phyloP scores from a whole-genome alignment of 768 basidiomycete genomes.

The Clitopilus passeckerianus region DNA sequence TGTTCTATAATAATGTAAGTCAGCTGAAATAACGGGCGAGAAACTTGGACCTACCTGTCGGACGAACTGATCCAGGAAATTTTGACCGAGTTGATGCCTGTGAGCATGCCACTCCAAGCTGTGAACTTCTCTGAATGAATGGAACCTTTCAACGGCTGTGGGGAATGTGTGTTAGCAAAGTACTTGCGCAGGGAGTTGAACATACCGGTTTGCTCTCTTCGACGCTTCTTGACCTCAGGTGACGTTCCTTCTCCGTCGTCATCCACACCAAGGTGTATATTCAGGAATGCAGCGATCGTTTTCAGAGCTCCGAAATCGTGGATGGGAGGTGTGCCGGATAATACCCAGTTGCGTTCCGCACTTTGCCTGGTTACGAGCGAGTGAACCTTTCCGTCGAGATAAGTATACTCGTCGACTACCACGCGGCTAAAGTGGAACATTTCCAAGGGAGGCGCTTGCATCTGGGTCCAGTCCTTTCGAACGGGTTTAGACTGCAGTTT shows the following conservation, averaged over 20 bases:
- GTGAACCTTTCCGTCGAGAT: constrained; percentile 76
- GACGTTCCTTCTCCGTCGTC: constrained; percentile 83
- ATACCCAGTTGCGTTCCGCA: constrained; percentile 84
- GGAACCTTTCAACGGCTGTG: constrained; percentile 85
- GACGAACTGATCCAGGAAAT: constrained; percentile 76
- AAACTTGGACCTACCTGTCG: constrained; percentile 59
- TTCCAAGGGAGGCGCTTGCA: constrained; percentile 82
- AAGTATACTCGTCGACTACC: constrained; percentile 94
- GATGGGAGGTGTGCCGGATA: constrained; percentile 95
- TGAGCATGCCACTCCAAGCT: constrained; percentile 90
- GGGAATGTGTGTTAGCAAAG: constrained; percentile 10
- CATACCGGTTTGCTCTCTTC: constrained; percentile 78
- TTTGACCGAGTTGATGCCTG: constrained; percentile 77
- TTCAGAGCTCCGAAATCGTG: constrained; percentile 88
- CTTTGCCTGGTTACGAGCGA: constrained; percentile 72
- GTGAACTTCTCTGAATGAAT: constrained; percentile 94
- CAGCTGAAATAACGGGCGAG: not conserved
- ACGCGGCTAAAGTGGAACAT: constrained; percentile 90
- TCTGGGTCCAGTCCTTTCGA: constrained; percentile 68
- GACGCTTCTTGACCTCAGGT: constrained; percentile 72
- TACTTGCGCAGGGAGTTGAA: not conserved
- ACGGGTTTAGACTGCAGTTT: constrained; percentile 60
- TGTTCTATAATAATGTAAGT: constrained; percentile 50
- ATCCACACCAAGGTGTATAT: constrained; percentile 87
- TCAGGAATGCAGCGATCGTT: constrained; percentile 84